Conservation (phyloP, 768 basidiomycete genomes). For the Kwoniella europaea region DNA sequence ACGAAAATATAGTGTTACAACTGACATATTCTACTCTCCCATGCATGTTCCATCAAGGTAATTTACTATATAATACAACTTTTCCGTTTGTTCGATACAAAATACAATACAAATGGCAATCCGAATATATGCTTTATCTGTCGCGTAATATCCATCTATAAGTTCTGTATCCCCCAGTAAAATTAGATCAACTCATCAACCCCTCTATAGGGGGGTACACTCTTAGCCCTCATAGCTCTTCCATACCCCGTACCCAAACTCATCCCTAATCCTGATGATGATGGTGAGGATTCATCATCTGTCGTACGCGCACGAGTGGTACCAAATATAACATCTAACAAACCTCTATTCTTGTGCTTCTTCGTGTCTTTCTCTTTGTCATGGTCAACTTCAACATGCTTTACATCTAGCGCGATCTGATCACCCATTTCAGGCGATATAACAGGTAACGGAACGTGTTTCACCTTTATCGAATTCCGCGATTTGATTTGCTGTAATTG, state of each 20-base stretch:
- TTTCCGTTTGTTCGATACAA: too few relatives aligned
- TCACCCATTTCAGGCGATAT: background rate
- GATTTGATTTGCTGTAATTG: conserved; percentile 16
- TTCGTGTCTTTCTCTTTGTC: background rate
- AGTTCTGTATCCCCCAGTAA: background rate
- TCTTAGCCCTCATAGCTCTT: conserved; percentile 11
- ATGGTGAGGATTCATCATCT: background rate
- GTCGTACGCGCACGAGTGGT: background rate
- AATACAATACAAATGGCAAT: too few relatives aligned
- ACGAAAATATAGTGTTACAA: too few relatives aligned
- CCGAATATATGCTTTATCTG: too few relatives aligned
- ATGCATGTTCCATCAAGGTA: too few relatives aligned
- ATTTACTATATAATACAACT: too few relatives aligned
- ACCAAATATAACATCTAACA: conserved; percentile 20
- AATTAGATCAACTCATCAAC: conserved; percentile 4
- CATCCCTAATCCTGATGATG: conserved; percentile 4
- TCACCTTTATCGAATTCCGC: background rate
- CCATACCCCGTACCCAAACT: conserved; percentile 13
- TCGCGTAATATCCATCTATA: too few relatives aligned
- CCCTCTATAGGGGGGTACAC: conserved; percentile 15
- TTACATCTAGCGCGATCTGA: background rate
- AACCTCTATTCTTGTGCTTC: conserved; percentile 6
- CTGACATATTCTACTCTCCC: too few relatives aligned
- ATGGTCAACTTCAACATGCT: conserved; percentile 6
- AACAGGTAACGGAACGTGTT: background rate